These are phyloP conservation scores for Eutypa lata DNA, from an alignment of 2,329 filamentous ascomycete species.

Conservation along the genomic window DNA sequence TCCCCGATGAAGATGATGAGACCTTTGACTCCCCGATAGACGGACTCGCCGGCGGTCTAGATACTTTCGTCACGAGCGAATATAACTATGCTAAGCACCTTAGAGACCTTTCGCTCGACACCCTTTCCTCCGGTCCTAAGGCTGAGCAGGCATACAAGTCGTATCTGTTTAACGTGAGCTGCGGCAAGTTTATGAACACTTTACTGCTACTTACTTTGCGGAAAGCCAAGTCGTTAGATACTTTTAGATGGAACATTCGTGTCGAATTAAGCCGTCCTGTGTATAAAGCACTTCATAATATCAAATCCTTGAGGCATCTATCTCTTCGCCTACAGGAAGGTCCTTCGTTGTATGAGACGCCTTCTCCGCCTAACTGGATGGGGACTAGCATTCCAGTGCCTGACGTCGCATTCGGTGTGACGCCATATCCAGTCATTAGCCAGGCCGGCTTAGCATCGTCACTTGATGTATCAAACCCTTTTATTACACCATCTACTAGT, in stretches of 20 bases:
- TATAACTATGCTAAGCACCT: constrained; percentile 61
- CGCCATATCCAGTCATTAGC: too few species aligned
- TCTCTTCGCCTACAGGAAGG: constrained; percentile 59
- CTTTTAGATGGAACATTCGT: constrained; percentile 62
- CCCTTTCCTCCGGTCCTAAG: constrained; percentile 48
- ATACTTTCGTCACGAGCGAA: constrained; percentile 61
- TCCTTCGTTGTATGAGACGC: constrained; percentile 50
- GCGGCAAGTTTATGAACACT: constrained; percentile 63
- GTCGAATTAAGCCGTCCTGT: constrained; percentile 59
- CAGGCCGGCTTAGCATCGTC: too few species aligned
- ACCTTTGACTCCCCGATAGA: constrained; percentile 53
- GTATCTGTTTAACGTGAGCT: constrained; percentile 53
- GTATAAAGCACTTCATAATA: constrained; percentile 54
- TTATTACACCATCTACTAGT: constrained; percentile 24
- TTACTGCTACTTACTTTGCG: constrained; percentile 55
- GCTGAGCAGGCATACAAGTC: constrained; percentile 52
- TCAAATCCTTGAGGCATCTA: constrained; percentile 48
- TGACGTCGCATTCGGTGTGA: too few species aligned
- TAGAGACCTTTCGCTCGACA: constrained; percentile 54
- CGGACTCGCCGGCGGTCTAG: constrained; percentile 53
- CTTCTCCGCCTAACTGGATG: constrained; percentile 38
- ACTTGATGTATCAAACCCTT: constrained; percentile 4
- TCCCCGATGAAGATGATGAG: constrained; percentile 56
- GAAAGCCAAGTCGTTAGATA: constrained; percentile 52
- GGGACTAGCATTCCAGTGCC: too few species aligned